phyloP scores from a whole-genome alignment of 2,329 filamentous ascomycete genomes.

The Parasarocladium wereldwijsianum region DNA sequence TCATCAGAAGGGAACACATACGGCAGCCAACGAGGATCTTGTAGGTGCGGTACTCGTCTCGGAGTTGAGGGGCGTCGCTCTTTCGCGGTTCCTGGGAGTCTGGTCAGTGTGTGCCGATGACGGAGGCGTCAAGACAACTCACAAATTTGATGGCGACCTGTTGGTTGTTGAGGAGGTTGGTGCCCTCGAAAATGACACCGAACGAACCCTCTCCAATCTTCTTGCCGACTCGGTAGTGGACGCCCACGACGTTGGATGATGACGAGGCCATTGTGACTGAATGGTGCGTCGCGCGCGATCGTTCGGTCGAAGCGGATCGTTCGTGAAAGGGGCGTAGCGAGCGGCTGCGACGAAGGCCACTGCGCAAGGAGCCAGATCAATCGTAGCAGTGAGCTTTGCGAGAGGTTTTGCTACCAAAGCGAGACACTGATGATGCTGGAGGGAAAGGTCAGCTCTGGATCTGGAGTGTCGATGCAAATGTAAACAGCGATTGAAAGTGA shows the following conservation, averaged over 20 bases:
- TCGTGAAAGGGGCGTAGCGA: too few species aligned
- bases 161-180: conserved; percentile 96
- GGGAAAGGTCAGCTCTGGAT: too few species aligned
- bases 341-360: too few species aligned
- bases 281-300: conserved; percentile 10
- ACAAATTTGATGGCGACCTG: conserved; percentile 99
- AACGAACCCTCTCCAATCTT: conserved; percentile 99
- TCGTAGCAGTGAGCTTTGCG: too few species aligned
- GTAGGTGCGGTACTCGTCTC: conserved; percentile 98
- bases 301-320: too few species aligned
- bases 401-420: too few species aligned
- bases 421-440: too few species aligned
- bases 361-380: too few species aligned
- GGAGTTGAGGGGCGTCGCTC: conserved; percentile 92
- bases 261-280: conserved; percentile 58
- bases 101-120: conserved; percentile 2
- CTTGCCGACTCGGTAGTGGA: conserved; percentile 97
- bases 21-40: conserved; percentile 98
- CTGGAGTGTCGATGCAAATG: too few species aligned
- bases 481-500: too few species aligned
- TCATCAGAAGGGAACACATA: conserved; percentile 34
- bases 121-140: conserved; percentile 22
- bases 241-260: conserved; percentile 93
- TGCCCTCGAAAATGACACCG: conserved; percentile 97
- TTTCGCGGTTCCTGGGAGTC: conserved; percentile 82